Base-by-base conservation (phyloP, 2,329 filamentous ascomycete species). In the Hypocreales sp. region DNA sequence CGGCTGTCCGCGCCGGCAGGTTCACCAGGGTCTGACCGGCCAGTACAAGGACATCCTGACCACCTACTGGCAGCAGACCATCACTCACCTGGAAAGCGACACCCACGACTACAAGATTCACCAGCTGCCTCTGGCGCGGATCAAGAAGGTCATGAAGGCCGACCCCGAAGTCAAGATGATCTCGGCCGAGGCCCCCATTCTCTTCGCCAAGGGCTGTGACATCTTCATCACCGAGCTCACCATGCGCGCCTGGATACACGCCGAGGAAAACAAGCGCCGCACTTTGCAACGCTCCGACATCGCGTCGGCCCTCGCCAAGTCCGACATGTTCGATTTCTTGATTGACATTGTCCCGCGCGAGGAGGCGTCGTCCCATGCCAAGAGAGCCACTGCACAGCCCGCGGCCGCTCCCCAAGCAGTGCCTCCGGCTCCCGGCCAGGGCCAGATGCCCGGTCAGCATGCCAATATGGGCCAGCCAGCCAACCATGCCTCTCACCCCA, bases 131-230 rank as follows among this genome's bases (percentile, higher is more conserved):
- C 67, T 98, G 22, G 90, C 90, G n/a, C 79, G 90, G 29, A 98
- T 98, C 61, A 98, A 98, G 65, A 98, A 98, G 55, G 90, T 98
- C 39, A 98, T 98, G 90, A 98, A 98, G 59, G 90, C 90, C 1
- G 90, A 98, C 41, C 90, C 90, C 0, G 90, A 98, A 45, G 90
- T 98, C 25, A 98, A 98, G 63, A 98, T 98, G 90, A 98, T 98
- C 36, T 95, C 86, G 4, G 90, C 90, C 7, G 90, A 98, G 57
- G 90, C 90, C 2, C 90, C 90, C 2, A 98, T 98, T 41, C 64
- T 98, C 10, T 98, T 98, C 46, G 90, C 90, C 27, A 98, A 98
- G 56, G 90, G 87, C 20, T 95, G 90, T 55, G 90, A 98, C 48
- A 94, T 95, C 47, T 98, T 98, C 59, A 98, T 98, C 47, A 94